A percentile compares a stretch with the other conserved stretches of the same genome.
Conservation (phyloP, 768 basidiomycete genomes). For the Xerocomellus chrysenteron region DNA sequence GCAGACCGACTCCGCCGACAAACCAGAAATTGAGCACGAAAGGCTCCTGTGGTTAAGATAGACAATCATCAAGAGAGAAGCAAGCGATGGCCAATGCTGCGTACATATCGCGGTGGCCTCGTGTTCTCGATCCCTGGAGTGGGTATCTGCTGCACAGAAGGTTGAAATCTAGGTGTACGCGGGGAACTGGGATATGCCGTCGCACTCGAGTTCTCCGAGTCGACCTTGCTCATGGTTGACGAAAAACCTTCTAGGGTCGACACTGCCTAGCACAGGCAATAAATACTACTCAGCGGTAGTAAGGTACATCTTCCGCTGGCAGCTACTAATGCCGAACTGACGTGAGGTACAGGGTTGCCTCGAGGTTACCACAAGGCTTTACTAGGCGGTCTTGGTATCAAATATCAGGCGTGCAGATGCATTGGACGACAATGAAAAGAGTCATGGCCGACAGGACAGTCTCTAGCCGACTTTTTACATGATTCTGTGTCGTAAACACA, state of each 20-base stretch:
- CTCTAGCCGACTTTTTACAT: neutral
- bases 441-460: neutral
- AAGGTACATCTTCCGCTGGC: too few relatives aligned
- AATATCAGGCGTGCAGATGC: neutral
- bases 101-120: constrained; percentile 44
- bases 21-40: constrained; percentile 38
- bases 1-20: constrained; percentile 37
- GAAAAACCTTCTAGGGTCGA: neutral
- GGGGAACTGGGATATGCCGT: neutral
- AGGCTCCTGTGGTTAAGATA: constrained; percentile 24
- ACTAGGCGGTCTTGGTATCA: neutral
- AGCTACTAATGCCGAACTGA: too few relatives aligned
- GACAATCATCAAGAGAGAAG: neutral
- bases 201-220: neutral
- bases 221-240: constrained; percentile 5
- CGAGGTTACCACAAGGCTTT: neutral
- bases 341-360: constrained; percentile 3
- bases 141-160: constrained; percentile 51
- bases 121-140: constrained; percentile 35
- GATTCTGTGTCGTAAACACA: constrained; percentile 8
- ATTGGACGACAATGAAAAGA: neutral
- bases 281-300: neutral
- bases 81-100: constrained; percentile 11
- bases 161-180: constrained; percentile 39
- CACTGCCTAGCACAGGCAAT: neutral